Base-by-base conservation (phyloP, 2,329 filamentous ascomycete genomes). In the Falciphora oryzae region DNA sequence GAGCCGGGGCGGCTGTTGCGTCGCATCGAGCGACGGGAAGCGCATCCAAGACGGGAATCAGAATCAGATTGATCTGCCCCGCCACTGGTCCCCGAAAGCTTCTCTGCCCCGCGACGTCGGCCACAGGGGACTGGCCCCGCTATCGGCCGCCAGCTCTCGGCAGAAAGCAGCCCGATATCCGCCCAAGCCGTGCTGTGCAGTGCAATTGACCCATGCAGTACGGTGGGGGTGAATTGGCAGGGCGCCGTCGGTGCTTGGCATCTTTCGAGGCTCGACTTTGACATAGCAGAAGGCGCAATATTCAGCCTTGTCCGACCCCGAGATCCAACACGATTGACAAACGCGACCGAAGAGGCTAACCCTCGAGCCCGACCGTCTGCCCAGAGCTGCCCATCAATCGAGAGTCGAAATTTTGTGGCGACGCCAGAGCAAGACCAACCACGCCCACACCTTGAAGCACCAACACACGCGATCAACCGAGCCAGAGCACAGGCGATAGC, bases 121-220 rank as follows among this genome's bases (percentile, higher is more conserved):
- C 44, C 44, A 53, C 44, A 25, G 44, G 44, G 44, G 44, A 6
- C 22, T 4, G 0, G 22, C 44, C 44, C 44, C 44, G 22, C 44
- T 53, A 53, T 53, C 22, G 6, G 14, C 44, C 44, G 10, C 6
- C 22, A 53, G 44, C 57, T 28, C 57, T 58, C 57, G 57, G 57
- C 57, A 31, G 57, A 58, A 58, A 28, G 57, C 57, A 28, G 27
- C 3, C 57, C 57, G 57, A 58, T 58, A 58, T 13, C 57, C 57
- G 57, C 57, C 44, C 44, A n/a, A 25, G 16, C 38, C 32, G 32
- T 35, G 29, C 6, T 29, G 29, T 6, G 29, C 29, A 29, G 29
- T 29, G 32, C 11, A 35, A 35, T 13, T 35, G 32, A 35, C 32
- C 32, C 32, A 13, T 44, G 38, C 38, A 44, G 38, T 1, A 44